Conservation (phyloP, 768 basidiomycete genomes). For the Boletus reticulatus region DNA sequence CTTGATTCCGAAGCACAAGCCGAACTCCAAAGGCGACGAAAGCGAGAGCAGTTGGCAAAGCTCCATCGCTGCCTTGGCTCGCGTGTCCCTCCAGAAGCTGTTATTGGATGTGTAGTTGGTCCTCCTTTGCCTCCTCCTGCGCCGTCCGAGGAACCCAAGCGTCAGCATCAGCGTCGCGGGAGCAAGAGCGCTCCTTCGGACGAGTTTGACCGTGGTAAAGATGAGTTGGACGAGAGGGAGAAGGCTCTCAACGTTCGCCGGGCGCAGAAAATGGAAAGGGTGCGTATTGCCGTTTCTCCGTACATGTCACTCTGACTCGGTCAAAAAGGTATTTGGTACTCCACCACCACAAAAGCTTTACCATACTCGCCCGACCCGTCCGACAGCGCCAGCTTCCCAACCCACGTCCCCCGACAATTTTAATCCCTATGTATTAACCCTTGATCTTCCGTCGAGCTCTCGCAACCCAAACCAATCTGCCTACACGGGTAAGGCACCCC, state of each 20-base stretch:
- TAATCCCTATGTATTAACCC: constrained; percentile 20
- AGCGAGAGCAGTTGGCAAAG: constrained; percentile 75
- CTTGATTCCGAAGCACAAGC: constrained; percentile 50
- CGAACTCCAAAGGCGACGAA: constrained; percentile 64
- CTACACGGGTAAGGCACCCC: constrained; percentile 44
- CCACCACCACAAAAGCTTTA: constrained; percentile 80
- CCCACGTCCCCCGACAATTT: constrained; percentile 17
- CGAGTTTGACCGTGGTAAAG: constrained; percentile 61
- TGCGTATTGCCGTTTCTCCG: constrained; percentile 25
- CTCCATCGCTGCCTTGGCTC: constrained; percentile 87
- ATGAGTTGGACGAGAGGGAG: constrained; percentile 67
- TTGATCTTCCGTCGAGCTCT: constrained; percentile 19
- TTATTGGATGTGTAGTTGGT: constrained; percentile 45
- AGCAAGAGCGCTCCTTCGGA: constrained; percentile 48
- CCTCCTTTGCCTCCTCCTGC: constrained; percentile 33
- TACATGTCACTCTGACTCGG: background rate
- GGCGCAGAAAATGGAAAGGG: constrained; percentile 88
- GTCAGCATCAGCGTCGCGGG: constrained; percentile 45
- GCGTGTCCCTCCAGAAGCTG: constrained; percentile 67
- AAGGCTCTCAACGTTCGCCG: constrained; percentile 78
- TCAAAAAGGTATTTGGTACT: constrained; percentile 70
- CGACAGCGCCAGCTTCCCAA: constrained; percentile 28
- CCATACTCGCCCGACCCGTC: constrained; percentile 56
- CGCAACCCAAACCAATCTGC: constrained; percentile 50
- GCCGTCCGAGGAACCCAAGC: constrained; percentile 26